Evolutionary conservation across 345 rosid species (phyloP), one percentile per base, ranked within the genome.

Genomic region (Pistacia vera): DNA sequence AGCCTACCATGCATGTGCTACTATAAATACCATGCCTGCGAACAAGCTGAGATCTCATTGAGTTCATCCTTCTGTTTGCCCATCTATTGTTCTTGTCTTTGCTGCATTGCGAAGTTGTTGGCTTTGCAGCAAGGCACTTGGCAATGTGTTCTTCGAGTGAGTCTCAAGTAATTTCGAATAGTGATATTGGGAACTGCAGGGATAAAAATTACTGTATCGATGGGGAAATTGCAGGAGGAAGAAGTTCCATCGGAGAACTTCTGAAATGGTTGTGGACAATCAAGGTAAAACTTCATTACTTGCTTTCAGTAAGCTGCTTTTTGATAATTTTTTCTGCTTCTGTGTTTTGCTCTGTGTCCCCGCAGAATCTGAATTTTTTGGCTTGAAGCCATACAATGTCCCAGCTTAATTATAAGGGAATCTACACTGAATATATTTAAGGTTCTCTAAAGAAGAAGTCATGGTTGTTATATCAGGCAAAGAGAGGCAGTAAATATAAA

Each of bases 271-370:
- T 75, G 49, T 69, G 52, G 65, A 71, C 65, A 30, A 71, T 71
- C 65, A 75, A 80, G 70, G 77, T 80, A 59, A 71, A 62, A 51
- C 22, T 71, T 64, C 25, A 16, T 38, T 22, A n/a, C 55, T 75
- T 25, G 20, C 25, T 75, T 46, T 28, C 18, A 25, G 52, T 62
- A 20, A 52, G 61, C 44, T 68, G n/a, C 58, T 14, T 68, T 49
- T 25, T 10, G 17, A 28, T 13, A 4, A 0, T 3, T 67, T 22
- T 66, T 49, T 72, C 35, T 33, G n/a, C 60, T 41, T 38, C 3
- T 11, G 8, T 41, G n/a, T 75, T 33, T 11, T n/a, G 33, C 3
- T 57, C 10, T 46, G 14, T 58, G 38, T 58, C 52, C 54, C 55
- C 14, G 54, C 22, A 41, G 33, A 58, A 41, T 11, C 63, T n/a